Evolutionary conservation across 345 rosid species (phyloP), one percentile per base, ranked within the genome.

Genomic region (Arabidopsis arenosa): DNA sequence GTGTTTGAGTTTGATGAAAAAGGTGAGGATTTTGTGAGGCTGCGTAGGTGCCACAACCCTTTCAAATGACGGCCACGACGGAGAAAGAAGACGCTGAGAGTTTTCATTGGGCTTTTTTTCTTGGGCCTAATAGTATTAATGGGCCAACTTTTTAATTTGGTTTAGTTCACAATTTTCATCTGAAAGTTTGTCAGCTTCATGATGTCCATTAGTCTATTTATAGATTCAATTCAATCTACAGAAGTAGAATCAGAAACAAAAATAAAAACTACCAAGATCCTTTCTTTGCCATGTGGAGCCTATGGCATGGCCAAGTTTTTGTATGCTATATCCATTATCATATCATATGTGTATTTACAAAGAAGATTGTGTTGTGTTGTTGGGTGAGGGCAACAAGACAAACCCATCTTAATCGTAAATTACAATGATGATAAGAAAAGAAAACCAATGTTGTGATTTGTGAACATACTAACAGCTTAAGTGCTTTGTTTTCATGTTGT

Each of bases 11-110:
- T 37, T 36, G 69, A 32, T 30, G 75, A 17, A 44, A 71, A 59
- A 59, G 77, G 81, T 66, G 70, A 67, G 81, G 78, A 53, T 78
- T 73, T 73, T 78, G 47, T 78, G 81, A 78, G 81, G 81, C 81
- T 78, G 78, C 81, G 81, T 0, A 35, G 52, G 18, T 72, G 77
- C 81, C 81, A 78, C 81, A 78, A 73, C 77, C 78, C 68, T 72
- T 43, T 66, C 69, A 21, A 58, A 52, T 52, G 80, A 63, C 80
- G 76, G 73, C 77, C 77, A 66, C 62, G 65, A 66, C 81, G 78
- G 74, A 28, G 62, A 23, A 76, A 60, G 58, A 48, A 28, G 35
- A 60, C 77, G 76, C 35, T 79, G 63, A 41, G 76, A 17, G 7
- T 72, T 37, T 7, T 28, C 1, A 39, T 15, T 77, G 77, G 81